Evolutionary conservation across 371 early-diverging fungal genomes (phyloP), one percentile per base, ranked within the genome.

Genomic region (Apophysomyces sp.): DNA sequence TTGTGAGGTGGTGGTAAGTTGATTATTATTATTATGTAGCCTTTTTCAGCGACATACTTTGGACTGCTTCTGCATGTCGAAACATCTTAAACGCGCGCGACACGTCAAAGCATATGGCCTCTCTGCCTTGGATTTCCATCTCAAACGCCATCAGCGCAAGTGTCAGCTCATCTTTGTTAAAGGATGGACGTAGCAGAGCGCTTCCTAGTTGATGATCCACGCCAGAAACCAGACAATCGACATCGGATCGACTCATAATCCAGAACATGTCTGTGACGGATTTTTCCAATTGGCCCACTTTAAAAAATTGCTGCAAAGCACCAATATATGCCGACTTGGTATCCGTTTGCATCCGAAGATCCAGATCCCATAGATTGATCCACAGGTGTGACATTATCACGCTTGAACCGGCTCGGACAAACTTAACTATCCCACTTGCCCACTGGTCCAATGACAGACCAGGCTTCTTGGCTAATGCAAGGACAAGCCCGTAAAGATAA

Each of bases 401-500:
- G 4, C 66, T 54, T 9, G 62, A 53, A 15, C 59, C 40, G 0
- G 72, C 66, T 24, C 62, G 63, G 18, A 73, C 41, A 61, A 78
- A 78, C 4, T 57, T 62, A 11, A 67, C 37, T 4, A 75, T 54
- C 4, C 67, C 61, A 12, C 32, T 4, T 3, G 60, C 52, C 71
- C 71, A 72, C 12, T 56, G 61, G 1, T 52, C 32, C 8, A 57
- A 34, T 2, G 41, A 18, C 18, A 52, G 21, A 9, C 63, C 66
- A n/a, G 49, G 61, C 15, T 65, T 53, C 11, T 61, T 62, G 3
- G 37, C 57, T n/a, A 63, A 16, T 0, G 71, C 70, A n/a, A 78
- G 39, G 0, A 69, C 69, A 30, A 78, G 51, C 0, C 76, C 76
- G 40, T 78, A 78, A 2, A 78, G 40, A 32, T 73, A 75, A 1